Conservation (phyloP, 2,329 filamentous ascomycete species). For the Xylaria sp. region DNA sequence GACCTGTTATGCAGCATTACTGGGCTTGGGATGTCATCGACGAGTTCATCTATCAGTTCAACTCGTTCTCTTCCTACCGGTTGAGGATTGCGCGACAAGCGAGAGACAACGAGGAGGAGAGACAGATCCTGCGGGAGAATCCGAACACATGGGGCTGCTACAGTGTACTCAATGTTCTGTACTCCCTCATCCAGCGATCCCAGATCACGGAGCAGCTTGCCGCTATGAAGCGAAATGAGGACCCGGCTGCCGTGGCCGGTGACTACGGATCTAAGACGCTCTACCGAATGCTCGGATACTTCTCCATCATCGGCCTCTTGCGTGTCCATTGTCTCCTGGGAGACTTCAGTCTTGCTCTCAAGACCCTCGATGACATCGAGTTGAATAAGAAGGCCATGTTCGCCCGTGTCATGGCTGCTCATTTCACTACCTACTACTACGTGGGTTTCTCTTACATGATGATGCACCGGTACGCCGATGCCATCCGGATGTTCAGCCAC, state of each 20-base stretch:
- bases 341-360: conserved; percentile 96
- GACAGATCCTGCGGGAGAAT: conserved; percentile 88
- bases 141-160: conserved; percentile 99
- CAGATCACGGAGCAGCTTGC: conserved; percentile 97
- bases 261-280: conserved; percentile 94
- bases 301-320: conserved; percentile 96
- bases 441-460: conserved; percentile 99
- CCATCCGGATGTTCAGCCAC: conserved; percentile 99
- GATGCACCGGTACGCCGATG: conserved; percentile 99
- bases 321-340: conserved; percentile 95
- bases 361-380: conserved; percentile 99
- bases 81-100: conserved; percentile 83
- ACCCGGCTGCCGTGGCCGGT: conserved; percentile 83
- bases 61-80: conserved; percentile 97
- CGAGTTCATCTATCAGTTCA: conserved; percentile 99
- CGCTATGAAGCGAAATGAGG: conserved; percentile 92
- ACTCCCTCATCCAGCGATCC: conserved; percentile 97
- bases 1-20: conserved; percentile 70
- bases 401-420: conserved; percentile 97
- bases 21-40: conserved; percentile 99
- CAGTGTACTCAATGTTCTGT: conserved; percentile 97
- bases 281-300: conserved; percentile 98
- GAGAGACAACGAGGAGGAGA: conserved; percentile 85
- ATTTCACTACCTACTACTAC: conserved; percentile 99
- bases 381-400: conserved; percentile 99